These are phyloP conservation scores for Avena insularis DNA, from an alignment of 176 grass and related monocot genomes.

Conservation along the genomic window DNA sequence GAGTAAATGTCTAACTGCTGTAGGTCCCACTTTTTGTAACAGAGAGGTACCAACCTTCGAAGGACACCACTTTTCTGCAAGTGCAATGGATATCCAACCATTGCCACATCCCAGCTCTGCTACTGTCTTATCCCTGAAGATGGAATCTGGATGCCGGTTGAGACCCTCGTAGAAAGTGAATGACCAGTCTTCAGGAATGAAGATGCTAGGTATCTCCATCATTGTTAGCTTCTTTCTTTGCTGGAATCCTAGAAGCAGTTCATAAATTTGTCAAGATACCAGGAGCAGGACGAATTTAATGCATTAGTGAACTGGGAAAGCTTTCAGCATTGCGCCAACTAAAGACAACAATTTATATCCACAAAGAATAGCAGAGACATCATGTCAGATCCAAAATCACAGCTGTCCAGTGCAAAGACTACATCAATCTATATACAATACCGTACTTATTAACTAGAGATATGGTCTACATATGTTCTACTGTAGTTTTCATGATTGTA, in stretches of 20 bases:
- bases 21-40: not conserved
- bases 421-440: not conserved
- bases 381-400: not conserved
- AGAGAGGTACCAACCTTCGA: slow-evolving; percentile 62
- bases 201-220: slow-evolving; percentile 99
- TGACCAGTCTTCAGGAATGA: slow-evolving; percentile 99
- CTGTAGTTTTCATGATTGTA: not conserved
- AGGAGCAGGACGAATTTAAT: not conserved
- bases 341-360: not conserved
- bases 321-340: slow-evolving; percentile 1
- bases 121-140: slow-evolving; percentile 88
- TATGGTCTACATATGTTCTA: not conserved
- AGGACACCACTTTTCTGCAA: slow-evolving; percentile 91
- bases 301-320: slow-evolving; percentile 13
- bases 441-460: not conserved
- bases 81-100: slow-evolving; percentile 99
- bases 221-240: slow-evolving; percentile 89
- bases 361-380: not conserved
- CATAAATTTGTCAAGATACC: slow-evolving; percentile 37
- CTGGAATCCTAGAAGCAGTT: slow-evolving; percentile 66
- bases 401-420: not conserved
- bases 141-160: slow-evolving; percentile 84
- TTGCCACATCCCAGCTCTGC: slow-evolving; percentile 93
- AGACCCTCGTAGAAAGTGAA: slow-evolving; percentile 99
- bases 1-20: not conserved